phyloP scores from a whole-genome alignment of 108 stramenopile genomes.

The Cyclotella atomus region DNA sequence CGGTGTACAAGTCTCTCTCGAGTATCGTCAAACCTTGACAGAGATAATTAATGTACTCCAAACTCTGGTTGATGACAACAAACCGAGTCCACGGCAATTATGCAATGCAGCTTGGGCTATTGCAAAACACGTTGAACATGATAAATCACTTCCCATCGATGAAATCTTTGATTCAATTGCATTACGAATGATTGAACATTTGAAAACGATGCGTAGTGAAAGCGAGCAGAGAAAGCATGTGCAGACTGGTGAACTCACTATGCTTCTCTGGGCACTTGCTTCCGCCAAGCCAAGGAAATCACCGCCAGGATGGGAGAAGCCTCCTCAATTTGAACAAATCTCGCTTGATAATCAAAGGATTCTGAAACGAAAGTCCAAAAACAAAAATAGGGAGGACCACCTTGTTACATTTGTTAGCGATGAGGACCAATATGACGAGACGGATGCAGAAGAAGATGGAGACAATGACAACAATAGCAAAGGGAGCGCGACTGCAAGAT shows the following conservation, averaged over 20 bases:
- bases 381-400: slow-evolving; percentile 13
- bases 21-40: slow-evolving; percentile 50
- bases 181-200: slow-evolving; percentile 39
- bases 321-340: slow-evolving; percentile 58
- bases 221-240: slow-evolving; percentile 15
- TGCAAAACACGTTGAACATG: slow-evolving; percentile 71
- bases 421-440: neutral
- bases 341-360: slow-evolving; percentile 4
- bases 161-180: slow-evolving; percentile 66
- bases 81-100: slow-evolving; percentile 67
- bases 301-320: slow-evolving; percentile 78
- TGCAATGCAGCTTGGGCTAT: slow-evolving; percentile 83
- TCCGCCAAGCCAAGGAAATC: slow-evolving; percentile 53
- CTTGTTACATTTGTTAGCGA: slow-evolving; percentile 58
- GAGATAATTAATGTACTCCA: slow-evolving; percentile 56
- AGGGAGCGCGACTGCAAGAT: slow-evolving; percentile 24
- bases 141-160: slow-evolving; percentile 40
- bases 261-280: slow-evolving; percentile 84
- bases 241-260: slow-evolving; percentile 73
- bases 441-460: neutral
- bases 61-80: slow-evolving; percentile 37
- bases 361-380: neutral
- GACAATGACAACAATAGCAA: neutral
- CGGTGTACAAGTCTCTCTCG: slow-evolving; percentile 15
- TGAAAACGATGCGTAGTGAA: slow-evolving; percentile 17